A percentile compares a stretch with the other conserved stretches of the same genome.
phyloP scores from a whole-genome alignment of 2,329 filamentous ascomycete species.

The Colletotrichum kahawae region DNA sequence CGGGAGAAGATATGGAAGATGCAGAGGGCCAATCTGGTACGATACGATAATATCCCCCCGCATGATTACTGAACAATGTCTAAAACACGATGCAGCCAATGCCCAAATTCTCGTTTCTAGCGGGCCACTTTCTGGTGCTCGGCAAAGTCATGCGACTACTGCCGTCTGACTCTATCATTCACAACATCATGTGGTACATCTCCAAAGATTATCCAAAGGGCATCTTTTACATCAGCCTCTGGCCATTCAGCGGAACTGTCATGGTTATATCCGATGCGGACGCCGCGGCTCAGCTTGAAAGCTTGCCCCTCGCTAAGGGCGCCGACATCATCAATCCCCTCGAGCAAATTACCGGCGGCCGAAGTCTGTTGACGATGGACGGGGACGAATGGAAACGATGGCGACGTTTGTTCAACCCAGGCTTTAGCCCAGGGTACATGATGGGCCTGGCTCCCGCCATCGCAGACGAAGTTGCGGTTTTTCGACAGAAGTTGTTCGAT shows the following conservation, averaged over 20 bases:
- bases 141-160: constrained; percentile 21
- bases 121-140: constrained; percentile 28
- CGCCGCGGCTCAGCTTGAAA: constrained; percentile 29
- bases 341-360: constrained; percentile 32
- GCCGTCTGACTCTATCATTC: constrained; percentile 25
- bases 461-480: constrained; percentile 41
- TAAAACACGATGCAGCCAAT: background rate
- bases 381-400: constrained; percentile 33
- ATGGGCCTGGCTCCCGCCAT: constrained; percentile 38
- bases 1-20: background rate
- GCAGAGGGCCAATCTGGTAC: background rate
- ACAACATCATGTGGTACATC: constrained; percentile 31
- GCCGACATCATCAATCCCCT: constrained; percentile 32
- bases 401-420: constrained; percentile 36
- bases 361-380: constrained; percentile 35
- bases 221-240: constrained; percentile 31
- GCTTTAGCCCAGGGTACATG: constrained; percentile 41
- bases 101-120: constrained; percentile 25
- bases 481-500: constrained; percentile 20
- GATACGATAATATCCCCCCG: background rate
- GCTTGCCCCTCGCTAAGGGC: constrained; percentile 25
- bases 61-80: background rate
- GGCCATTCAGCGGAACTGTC: constrained; percentile 28
- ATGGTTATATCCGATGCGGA: constrained; percentile 24
- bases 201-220: background rate